Percentiles rank a stretch among this genome's conserved stretches.
Conservation (phyloP, 495 filamentous ascomycete species). For the Amphirosellinia nigrospora region DNA sequence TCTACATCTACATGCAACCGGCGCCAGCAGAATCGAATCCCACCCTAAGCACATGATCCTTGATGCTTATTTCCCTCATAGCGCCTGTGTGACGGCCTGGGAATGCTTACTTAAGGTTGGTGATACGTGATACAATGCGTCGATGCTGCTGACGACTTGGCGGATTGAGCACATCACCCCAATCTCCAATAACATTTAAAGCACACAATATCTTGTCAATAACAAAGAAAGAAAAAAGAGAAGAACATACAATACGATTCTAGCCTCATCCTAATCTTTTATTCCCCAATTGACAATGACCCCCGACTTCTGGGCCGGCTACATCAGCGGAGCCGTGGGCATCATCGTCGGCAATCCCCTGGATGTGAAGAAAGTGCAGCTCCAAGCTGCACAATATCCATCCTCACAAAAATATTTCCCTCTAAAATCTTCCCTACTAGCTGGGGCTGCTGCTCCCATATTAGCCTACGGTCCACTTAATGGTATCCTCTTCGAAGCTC, state of each 20-base stretch:
- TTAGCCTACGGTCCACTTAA: constrained; percentile 89
- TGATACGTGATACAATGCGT: neutral
- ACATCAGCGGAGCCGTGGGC: constrained; percentile 79
- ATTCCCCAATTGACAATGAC: constrained; percentile 61
- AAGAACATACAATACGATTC: neutral
- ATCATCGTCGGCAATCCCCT: constrained; percentile 90
- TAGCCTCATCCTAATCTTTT: neutral
- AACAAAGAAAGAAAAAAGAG: neutral
- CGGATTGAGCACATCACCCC: neutral
- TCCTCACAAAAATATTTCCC: constrained; percentile 42
- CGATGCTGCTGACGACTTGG: neutral
- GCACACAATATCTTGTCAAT: neutral
- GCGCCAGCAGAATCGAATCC: neutral
- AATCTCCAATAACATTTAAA: neutral
- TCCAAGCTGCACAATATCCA: constrained; percentile 62
- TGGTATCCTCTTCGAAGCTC: constrained; percentile 82
- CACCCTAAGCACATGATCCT: neutral
- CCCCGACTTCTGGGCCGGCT: constrained; percentile 86
- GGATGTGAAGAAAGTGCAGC: constrained; percentile 81
- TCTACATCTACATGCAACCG: neutral
- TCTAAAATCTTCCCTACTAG: constrained; percentile 38
- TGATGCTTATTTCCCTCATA: neutral
- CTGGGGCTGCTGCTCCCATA: constrained; percentile 79
- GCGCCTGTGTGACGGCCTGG: neutral
- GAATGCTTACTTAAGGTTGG: neutral